Base-by-base conservation (phyloP, 2,329 filamentous ascomycete genomes). In the Apiospora malaysiana region DNA sequence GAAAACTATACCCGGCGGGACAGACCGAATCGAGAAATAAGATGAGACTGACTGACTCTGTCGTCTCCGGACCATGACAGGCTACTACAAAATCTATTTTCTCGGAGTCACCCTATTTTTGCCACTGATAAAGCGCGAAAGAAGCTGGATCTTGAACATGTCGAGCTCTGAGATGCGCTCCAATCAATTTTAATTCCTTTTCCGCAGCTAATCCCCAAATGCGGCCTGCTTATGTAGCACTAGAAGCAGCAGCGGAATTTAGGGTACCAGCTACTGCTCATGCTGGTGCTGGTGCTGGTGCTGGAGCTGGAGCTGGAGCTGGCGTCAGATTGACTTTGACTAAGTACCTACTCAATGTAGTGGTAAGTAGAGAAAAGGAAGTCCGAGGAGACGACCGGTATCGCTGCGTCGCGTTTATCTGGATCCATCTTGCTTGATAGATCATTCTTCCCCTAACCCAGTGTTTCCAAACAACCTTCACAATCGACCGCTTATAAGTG, bases 21-120 rank as follows among this genome's bases (percentile, higher is more conserved):
- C 32, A 63, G 56, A 21, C 56, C 56, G 56, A 63, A 63, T 63
- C 56, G 32, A 63, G 56, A 63, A 63, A 40, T n/a, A n/a, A 12
- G n/a, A 12, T 40, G 21, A 63, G 18, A 40, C 4, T 23, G 56
- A 37, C 18, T 37, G 27, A 37, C 27, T 37, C 32, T 21, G 32
- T 40, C 32, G 56, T 63, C 32, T 40, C 56, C 21, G 56, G 56
- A 21, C 56, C 56, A 40, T 37, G 32, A 5, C 32, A 23, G 23
- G 2, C 56, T 63, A n/a, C 56, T 10, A 40, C n/a, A n/a, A n/a
- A n/a, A 63, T 21, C 37, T 37, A 9, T 40, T 40, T 37, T 12
- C 18, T 14, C 40, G n/a, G 18, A 18, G 56, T 12, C 16, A 18
- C 37, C 32, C 21, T 5, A 63, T 63, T 63, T 63, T 59, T 40